Base-by-base conservation (phyloP, 2,329 filamentous ascomycete species). In the Aspergillus sp. region DNA sequence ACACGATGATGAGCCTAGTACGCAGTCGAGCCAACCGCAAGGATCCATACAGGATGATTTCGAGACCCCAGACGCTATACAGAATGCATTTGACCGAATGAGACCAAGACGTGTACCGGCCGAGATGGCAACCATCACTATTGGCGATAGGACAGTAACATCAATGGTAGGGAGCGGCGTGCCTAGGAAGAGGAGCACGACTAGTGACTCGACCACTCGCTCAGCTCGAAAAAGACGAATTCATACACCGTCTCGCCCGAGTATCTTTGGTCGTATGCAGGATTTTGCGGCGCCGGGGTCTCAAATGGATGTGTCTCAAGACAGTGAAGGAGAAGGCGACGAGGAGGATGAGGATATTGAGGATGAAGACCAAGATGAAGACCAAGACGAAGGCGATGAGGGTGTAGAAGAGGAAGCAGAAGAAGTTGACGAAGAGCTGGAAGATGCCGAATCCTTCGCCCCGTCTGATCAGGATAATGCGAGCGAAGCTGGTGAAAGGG, bases 51-150 rank as follows among this genome's bases (percentile, higher is more conserved):
- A 40, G 7, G 55, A 39, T 17, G 52, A 53, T 15, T 24, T 56
- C 2, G 66, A 74, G 58, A 75, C 73, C 2, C 73, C 76, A 15
- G 80, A 80, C 44, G 68, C 79, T 0, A 75, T 88, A 23, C 81
- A 83, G 52, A 86, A 82, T 66, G 86, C 86, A 1, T 87, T 87
- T 64, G 84, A 87, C 69, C 80, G 83, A 17, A 87, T 88, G 84
- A 80, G 86, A 15, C 80, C 83, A 1, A 89, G 85, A 68, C 82
- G 88, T 35, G 76, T 82, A 2, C 82, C 83, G 1, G 75, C 82
- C 27, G 86, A 90, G 65, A 77, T 87, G 52, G 89, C 90, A 19
- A 90, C 88, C 2, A 90, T 93, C 48, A 92, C 88, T 0, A 85
- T 93, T 54, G 90, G 89, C 1, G 81, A 87, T 60, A 82, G 81